Conservation (phyloP, 441 rosid species). For the Croton setiger region DNA sequence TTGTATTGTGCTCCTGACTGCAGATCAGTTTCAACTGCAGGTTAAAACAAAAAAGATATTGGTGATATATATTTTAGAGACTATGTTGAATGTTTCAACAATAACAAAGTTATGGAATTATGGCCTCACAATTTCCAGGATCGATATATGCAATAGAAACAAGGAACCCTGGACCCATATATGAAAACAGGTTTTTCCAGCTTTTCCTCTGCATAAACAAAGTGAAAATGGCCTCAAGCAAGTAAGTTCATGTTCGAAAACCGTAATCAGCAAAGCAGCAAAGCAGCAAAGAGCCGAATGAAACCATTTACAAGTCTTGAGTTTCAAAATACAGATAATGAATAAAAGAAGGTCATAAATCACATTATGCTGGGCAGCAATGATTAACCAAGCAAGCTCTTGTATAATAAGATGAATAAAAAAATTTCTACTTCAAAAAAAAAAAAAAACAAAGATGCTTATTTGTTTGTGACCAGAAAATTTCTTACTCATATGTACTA, state of each 20-base stretch:
- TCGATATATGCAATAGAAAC: conserved; percentile 97
- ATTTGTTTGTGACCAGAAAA: not conserved
- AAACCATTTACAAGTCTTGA: conserved; percentile 1
- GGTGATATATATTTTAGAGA: conserved; percentile 4
- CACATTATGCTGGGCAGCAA: not conserved
- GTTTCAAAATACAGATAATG: not conserved
- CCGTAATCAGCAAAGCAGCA: not conserved
- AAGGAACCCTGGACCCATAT: conserved; percentile 95
- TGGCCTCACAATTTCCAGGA: conserved; percentile 88
- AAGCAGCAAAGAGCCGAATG: not conserved
- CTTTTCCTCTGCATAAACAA: conserved; percentile 57
- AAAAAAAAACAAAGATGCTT: not conserved
- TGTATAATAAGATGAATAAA: not conserved
- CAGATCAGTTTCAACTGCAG: conserved; percentile 91
- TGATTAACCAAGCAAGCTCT: not conserved
- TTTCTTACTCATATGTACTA: not conserved
- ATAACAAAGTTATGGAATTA: conserved; percentile 1
- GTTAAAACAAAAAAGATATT: conserved; percentile 18
- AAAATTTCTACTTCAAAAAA: conserved; percentile 6
- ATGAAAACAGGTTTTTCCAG: conserved; percentile 92
- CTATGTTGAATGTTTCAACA: conserved; percentile 6
- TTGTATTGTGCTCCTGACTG: conserved; percentile 89
- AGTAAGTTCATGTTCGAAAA: not conserved
- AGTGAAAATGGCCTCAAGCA: conserved; percentile 9
- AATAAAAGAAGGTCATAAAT: not conserved